Evolutionary conservation across 2,329 filamentous ascomycete genomes (phyloP).

Genomic region (Sarocladium oryzae): DNA sequence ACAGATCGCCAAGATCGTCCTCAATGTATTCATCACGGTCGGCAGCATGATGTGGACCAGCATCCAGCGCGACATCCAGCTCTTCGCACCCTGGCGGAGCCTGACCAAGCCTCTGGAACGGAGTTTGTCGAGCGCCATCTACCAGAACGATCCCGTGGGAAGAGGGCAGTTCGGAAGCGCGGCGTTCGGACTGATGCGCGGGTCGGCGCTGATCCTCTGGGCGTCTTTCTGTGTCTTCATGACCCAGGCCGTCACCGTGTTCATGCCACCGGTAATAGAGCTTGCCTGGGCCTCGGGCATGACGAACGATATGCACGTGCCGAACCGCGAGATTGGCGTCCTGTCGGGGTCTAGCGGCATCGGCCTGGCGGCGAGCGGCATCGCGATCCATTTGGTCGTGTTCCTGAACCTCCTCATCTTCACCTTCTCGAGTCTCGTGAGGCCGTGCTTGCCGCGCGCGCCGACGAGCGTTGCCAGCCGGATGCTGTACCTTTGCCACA

Average conservation of each 20-base stretch:
- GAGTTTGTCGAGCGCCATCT: background rate
- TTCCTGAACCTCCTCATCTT: conserved; percentile 9
- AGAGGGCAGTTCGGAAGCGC: background rate
- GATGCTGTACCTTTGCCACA: conserved; percentile 5
- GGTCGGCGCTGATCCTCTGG: background rate
- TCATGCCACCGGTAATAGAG: conserved; percentile 4
- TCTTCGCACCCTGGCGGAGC: conserved; percentile 1
- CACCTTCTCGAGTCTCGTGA: background rate
- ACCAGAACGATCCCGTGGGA: background rate
- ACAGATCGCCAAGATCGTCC: conserved; percentile 1
- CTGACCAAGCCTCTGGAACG: background rate
- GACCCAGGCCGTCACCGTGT: conserved; percentile 2
- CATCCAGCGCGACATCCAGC: conserved; percentile 8
- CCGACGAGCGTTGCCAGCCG: conserved; percentile 6
- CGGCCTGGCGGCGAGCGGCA: background rate
- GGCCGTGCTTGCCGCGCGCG: background rate
- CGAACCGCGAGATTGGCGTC: background rate
- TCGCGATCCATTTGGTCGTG: conserved; percentile 4
- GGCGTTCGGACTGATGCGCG: background rate
- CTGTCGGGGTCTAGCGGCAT: background rate
- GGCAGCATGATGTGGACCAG: conserved; percentile 10
- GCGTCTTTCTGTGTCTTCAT: conserved; percentile 5
- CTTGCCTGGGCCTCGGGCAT: background rate
- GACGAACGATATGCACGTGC: background rate
- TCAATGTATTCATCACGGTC: conserved; percentile 7